Percentiles rank a stretch among this genome's conserved stretches.
phyloP scores from a whole-genome alignment of 140 eudicot species.

The Cichorium intybus region DNA sequence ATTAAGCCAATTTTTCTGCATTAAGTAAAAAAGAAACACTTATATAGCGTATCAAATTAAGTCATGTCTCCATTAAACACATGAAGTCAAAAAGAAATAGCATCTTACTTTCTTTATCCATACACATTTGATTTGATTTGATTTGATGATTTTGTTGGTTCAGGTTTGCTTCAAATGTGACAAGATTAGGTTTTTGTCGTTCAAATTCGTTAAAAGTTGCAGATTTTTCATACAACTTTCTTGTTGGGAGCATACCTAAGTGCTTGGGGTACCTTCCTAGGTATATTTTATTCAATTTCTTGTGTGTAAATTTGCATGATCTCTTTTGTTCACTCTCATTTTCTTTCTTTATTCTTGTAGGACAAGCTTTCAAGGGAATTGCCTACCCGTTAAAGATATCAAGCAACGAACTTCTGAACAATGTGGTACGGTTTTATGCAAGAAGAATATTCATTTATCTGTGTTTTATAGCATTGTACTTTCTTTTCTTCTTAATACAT shows the following conservation, averaged over 20 bases:
- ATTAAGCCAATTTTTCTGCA: not conserved
- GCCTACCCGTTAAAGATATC: constrained; percentile 66
- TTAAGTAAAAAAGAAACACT: not conserved
- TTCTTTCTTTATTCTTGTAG: constrained; percentile 29
- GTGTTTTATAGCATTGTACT: not conserved
- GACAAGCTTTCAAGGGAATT: constrained; percentile 88
- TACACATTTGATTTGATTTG: not conserved
- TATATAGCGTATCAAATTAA: no score
- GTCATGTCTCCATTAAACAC: not conserved
- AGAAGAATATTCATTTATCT: not conserved
- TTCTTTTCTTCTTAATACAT: not conserved
- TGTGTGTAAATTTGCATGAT: constrained; percentile 9
- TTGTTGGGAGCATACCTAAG: constrained; percentile 79
- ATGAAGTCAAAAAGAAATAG: no score
- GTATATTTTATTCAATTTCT: constrained; percentile 35
- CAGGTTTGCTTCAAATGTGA: constrained; percentile 63
- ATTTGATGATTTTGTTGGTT: constrained; percentile 15
- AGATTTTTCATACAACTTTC: constrained; percentile 78
- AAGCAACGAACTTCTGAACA: constrained; percentile 67
- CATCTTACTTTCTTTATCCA: not conserved
- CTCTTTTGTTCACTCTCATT: not conserved
- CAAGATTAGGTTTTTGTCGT: constrained; percentile 71
- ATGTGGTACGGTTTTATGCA: constrained; percentile 59
- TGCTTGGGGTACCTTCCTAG: constrained; percentile 84
- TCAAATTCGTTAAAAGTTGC: constrained; percentile 65